Base-by-base conservation (phyloP, 1,284 basidiomycete species). In the Ustilago xerochloae region DNA sequence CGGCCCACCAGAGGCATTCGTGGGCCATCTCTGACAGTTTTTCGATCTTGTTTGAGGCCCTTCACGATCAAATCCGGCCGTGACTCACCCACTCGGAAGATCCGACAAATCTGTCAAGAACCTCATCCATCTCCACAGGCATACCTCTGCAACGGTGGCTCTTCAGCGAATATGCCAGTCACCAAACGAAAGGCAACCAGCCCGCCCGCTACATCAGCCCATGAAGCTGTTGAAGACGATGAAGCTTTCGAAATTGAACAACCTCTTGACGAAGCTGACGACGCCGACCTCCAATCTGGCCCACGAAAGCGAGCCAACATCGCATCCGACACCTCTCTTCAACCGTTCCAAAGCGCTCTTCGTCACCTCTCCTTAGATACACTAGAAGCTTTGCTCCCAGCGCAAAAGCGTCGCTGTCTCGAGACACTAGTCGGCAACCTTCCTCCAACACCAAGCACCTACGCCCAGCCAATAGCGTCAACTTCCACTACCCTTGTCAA, bases 391-490 rank as follows among this genome's bases (percentile, higher is more conserved):
- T 33, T 51, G 10, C 39, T 74, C 0, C 66, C 65, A 4, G 24
- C 36, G 0, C 71, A 74, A 32, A 68, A 65, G 26, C 53, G 49
- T 20, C 56, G 43, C 12, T 65, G 62, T 48, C 58, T 74, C 16
- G 22, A 50, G 5, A 65, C 57, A 2, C 59, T 74, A 13, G 56
- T 63, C 8, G 71, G 71, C 18, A 24, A 36, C 4, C 56, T 73
- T 6, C 66, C 66, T 2, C 59, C 53, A 6, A 18, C 30, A 4
- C 53, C 48, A 13, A 24, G 35, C 22, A 18, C 45, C 29, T 36
- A 39, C 29, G 24, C 10, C 38, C 41, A 43, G 7, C 41, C 41
- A 5, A 2, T 39, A 32, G 1, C 51, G 38, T 12, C 52, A 47
- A 12, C 30, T 6, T 10, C 2, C 33, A 46, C 18, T 9, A 15